A percentile compares a stretch with the other conserved stretches of the same genome.
phyloP scores from a whole-genome alignment of 1,139 yeast species.

The Candida tropicalis region DNA sequence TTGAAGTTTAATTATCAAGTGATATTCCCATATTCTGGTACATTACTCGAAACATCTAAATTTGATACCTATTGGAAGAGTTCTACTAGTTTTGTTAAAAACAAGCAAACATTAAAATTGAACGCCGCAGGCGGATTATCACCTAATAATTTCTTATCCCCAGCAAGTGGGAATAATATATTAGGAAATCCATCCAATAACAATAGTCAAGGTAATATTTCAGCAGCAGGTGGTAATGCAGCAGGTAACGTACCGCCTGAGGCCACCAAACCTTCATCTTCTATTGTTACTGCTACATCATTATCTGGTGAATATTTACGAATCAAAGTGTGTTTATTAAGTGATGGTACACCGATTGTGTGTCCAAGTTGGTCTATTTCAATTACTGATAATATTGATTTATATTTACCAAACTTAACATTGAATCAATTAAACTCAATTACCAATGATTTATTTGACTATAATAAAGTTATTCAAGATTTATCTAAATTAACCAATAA shows the following conservation, averaged over 20 bases:
- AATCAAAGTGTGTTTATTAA: slow-evolving; percentile 68
- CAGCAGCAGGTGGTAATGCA: slow-evolving; percentile 15
- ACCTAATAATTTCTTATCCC: slow-evolving; percentile 44
- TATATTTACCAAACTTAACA: slow-evolving; percentile 50
- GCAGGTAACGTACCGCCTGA: slow-evolving; percentile 21
- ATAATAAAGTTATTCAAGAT: slow-evolving; percentile 44
- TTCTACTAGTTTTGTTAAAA: slow-evolving; percentile 52
- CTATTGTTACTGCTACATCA: slow-evolving; percentile 86
- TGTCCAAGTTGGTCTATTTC: slow-evolving; percentile 72
- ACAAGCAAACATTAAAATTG: slow-evolving; percentile 30
- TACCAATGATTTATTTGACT: slow-evolving; percentile 46
- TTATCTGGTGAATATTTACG: slow-evolving; percentile 79
- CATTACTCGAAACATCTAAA: slow-evolving; percentile 83
- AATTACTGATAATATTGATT: slow-evolving; percentile 56
- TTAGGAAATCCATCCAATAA: slow-evolving; percentile 9
- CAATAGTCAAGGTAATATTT: slow-evolving; percentile 6
- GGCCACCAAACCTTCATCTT: slow-evolving; percentile 44
- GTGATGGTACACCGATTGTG: slow-evolving; percentile 86
- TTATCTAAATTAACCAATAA: slow-evolving; percentile 39
- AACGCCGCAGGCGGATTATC: slow-evolving; percentile 47
- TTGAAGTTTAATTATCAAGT: slow-evolving; percentile 77
- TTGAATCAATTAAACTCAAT: slow-evolving; percentile 45
- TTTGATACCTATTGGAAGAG: slow-evolving; percentile 98
- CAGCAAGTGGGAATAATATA: slow-evolving; percentile 22
- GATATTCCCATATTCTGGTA: slow-evolving; percentile 87